Conservation (phyloP, 2,329 filamentous ascomycete genomes). For the Graphilbum fragrans region DNA sequence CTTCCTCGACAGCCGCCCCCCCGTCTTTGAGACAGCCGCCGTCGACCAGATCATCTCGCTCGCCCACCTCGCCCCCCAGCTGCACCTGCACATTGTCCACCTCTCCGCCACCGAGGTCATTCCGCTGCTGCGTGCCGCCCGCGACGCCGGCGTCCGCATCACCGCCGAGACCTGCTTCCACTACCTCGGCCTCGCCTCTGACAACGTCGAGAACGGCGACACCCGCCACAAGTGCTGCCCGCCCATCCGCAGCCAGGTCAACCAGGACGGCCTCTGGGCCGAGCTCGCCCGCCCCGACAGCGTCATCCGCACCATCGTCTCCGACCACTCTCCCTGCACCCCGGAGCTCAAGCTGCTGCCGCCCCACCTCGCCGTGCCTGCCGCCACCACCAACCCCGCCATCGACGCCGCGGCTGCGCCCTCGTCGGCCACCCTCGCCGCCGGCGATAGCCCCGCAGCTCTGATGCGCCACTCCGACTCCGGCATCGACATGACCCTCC, state of each 20-base stretch:
- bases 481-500: constrained; percentile 34
- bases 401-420: constrained; percentile 13
- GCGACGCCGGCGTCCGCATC: constrained; percentile 64
- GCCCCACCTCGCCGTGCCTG: constrained; percentile 33
- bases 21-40: constrained; percentile 82
- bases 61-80: constrained; percentile 64
- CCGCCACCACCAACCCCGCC: constrained; percentile 9
- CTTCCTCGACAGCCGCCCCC: constrained; percentile 82
- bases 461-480: constrained; percentile 38
- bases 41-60: constrained; percentile 77
- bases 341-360: constrained; percentile 87
- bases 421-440: neutral
- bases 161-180: constrained; percentile 95
- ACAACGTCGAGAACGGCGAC: constrained; percentile 72
- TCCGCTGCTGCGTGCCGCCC: constrained; percentile 63
- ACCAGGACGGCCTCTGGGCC: constrained; percentile 78
- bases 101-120: constrained; percentile 83
- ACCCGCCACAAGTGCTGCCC: constrained; percentile 93
- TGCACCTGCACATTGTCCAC: constrained; percentile 89
- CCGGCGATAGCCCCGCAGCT: constrained; percentile 11
- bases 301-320: constrained; percentile 84
- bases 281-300: constrained; percentile 61
- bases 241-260: constrained; percentile 69
- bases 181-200: constrained; percentile 75
- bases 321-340: constrained; percentile 92